Conservation (phyloP, 2,329 filamentous ascomycete genomes). For the Ophiostoma ulmi region DNA sequence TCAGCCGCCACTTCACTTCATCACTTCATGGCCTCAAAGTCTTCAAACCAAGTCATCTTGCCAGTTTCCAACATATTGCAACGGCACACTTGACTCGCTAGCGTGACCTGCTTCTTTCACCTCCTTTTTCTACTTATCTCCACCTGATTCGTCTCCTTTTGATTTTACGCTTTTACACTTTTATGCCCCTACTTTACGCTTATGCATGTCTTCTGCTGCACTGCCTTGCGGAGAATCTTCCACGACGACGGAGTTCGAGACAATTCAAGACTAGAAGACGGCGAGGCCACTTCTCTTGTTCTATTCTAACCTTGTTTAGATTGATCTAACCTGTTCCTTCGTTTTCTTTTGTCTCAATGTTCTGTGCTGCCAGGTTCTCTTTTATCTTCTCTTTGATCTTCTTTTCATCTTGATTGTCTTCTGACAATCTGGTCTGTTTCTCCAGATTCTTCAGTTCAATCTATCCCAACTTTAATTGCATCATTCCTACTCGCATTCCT, state of each 20-base stretch:
- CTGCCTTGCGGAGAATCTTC: slow-evolving; percentile 8
- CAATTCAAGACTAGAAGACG: neutral
- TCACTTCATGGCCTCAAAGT: neutral
- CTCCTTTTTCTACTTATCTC: neutral
- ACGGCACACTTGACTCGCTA: neutral
- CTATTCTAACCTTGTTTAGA: neutral
- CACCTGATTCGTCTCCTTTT: neutral
- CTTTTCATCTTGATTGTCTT: neutral
- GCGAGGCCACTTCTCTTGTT: neutral
- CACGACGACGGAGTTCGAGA: neutral
- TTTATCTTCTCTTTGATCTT: neutral
- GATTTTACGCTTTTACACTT: neutral
- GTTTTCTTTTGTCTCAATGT: neutral
- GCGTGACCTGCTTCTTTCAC: neutral
- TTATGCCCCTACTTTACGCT: neutral
- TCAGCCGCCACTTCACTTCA: neutral
- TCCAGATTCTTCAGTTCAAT: neutral
- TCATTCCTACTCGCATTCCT: slow-evolving; percentile 1
- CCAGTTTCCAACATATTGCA: neutral
- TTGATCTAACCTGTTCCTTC: neutral
- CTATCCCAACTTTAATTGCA: neutral
- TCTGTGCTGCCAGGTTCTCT: neutral
- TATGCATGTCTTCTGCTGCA: neutral
- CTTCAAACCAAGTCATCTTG: no score
- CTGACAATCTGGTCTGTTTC: neutral